Evolutionary conservation across 805 yeast species (phyloP).

Genomic region (Yamadazyma paraphyllophila): DNA sequence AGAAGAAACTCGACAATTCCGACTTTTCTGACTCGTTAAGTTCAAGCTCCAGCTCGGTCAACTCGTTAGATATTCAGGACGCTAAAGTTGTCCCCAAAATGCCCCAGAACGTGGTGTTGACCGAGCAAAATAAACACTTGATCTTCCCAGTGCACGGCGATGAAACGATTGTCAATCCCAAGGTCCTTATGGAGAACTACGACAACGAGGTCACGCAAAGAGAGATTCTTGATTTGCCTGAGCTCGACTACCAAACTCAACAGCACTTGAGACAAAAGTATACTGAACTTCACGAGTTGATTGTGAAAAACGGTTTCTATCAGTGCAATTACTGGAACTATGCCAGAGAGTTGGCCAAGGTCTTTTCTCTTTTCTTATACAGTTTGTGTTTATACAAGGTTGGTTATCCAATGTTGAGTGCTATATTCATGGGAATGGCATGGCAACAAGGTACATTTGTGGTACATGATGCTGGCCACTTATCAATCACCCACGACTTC

Average conservation of each 20-base stretch:
- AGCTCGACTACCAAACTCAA: constrained; percentile 69
- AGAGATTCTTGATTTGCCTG: constrained; percentile 61
- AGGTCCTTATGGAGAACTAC: constrained; percentile 49
- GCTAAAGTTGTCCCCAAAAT: constrained; percentile 46
- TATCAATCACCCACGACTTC: constrained; percentile 77
- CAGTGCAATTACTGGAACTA: constrained; percentile 74
- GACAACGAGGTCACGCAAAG: constrained; percentile 53
- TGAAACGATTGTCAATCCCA: constrained; percentile 52
- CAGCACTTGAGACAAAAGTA: constrained; percentile 53
- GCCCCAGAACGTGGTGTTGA: constrained; percentile 46
- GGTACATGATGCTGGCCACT: constrained; percentile 90
- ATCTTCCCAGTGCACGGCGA: constrained; percentile 33
- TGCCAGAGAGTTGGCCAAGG: constrained; percentile 64
- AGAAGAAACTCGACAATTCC: constrained; percentile 15
- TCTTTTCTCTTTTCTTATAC: constrained; percentile 49
- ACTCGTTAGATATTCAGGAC: not conserved
- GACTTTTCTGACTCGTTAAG: constrained; percentile 13
- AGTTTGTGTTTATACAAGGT: constrained; percentile 49
- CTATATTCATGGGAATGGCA: constrained; percentile 63
- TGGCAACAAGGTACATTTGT: constrained; percentile 91
- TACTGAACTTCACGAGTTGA: constrained; percentile 53
- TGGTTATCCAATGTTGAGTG: constrained; percentile 52
- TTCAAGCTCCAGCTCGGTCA: constrained; percentile 5
- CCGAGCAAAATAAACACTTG: constrained; percentile 31
- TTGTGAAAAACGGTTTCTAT: constrained; percentile 61